Percentiles rank a stretch among this genome's conserved stretches.
These are phyloP conservation scores for Paraleonurus japonicus DNA, from an alignment of 257 asterid species.

Conservation along the genomic window DNA sequence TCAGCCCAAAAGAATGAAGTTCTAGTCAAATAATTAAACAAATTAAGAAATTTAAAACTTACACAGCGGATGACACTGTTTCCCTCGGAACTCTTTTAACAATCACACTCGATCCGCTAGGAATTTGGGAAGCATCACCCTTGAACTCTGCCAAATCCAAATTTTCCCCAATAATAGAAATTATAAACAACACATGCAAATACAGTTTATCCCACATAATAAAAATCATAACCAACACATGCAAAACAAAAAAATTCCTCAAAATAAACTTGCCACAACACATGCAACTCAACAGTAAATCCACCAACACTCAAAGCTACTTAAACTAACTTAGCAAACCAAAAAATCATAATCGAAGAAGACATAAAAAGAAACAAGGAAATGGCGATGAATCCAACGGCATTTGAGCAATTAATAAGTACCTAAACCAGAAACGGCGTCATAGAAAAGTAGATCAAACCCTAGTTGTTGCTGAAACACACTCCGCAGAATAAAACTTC, in stretches of 20 bases:
- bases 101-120: constrained; percentile 72
- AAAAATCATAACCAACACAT: background rate
- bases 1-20: constrained; percentile 1
- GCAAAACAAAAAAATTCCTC: background rate
- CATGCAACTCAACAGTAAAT: background rate
- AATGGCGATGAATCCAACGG: background rate
- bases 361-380: background rate
- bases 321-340: background rate
- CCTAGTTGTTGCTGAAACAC: constrained; percentile 52
- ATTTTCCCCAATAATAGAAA: background rate
- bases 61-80: constrained; percentile 40
- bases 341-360: background rate
- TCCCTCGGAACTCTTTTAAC: constrained; percentile 76
- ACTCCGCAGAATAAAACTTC: constrained; percentile 40
- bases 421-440: constrained; percentile 71
- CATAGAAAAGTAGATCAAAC: constrained; percentile 77
- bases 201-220: background rate
- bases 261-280: no score
- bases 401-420: background rate
- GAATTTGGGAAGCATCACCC: constrained; percentile 56
- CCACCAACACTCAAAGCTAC: constrained; percentile 1
- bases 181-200: background rate
- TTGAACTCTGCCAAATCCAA: constrained; percentile 45
- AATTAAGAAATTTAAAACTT: constrained; percentile 28
- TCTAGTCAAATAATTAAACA: background rate